These are phyloP conservation scores for Toxoplasma gondii DNA, from an alignment of 169 alveolate genomes.

Conservation along the genomic window DNA sequence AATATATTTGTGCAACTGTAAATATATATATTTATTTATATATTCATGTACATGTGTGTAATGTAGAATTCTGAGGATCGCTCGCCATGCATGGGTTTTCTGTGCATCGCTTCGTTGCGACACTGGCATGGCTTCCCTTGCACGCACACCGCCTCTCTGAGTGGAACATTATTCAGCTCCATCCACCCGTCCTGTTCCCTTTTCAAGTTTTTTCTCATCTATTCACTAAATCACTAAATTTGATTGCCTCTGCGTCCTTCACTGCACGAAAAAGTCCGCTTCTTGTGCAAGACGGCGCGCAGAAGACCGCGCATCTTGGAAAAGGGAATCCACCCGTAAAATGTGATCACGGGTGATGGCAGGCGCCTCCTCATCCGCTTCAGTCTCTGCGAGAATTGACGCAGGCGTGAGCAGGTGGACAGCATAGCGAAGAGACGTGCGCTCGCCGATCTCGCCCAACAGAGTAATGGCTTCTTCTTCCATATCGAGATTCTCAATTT, in stretches of 20 bases:
- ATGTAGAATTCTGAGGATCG: too few species aligned
- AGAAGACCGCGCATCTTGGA: constrained; percentile 97
- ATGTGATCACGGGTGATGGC: constrained; percentile 90
- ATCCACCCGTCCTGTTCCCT: too few species aligned
- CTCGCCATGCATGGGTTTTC: too few species aligned
- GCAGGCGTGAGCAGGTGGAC: constrained; percentile 97
- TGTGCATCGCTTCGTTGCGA: too few species aligned
- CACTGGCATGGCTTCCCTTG: too few species aligned
- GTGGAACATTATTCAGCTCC: too few species aligned
- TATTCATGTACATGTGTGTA: too few species aligned
- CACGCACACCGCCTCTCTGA: too few species aligned
- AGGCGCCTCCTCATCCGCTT: constrained; percentile 85
- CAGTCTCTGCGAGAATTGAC: constrained; percentile 93
- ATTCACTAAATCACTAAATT: background rate
- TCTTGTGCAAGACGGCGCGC: constrained; percentile 94
- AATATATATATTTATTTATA: too few species aligned
- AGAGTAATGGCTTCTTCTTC: constrained; percentile 96
- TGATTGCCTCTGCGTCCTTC: background rate
- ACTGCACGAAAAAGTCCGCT: constrained; percentile 60
- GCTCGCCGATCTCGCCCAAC: constrained; percentile 96
- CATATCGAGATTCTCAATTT: constrained; percentile 94
- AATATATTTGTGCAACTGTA: too few species aligned
- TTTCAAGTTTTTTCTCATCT: too few species aligned
- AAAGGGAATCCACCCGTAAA: constrained; percentile 94
- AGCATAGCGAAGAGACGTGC: constrained; percentile 95